phyloP scores from a whole-genome alignment of 1,284 basidiomycete genomes.

The Coniferiporia weirii region DNA sequence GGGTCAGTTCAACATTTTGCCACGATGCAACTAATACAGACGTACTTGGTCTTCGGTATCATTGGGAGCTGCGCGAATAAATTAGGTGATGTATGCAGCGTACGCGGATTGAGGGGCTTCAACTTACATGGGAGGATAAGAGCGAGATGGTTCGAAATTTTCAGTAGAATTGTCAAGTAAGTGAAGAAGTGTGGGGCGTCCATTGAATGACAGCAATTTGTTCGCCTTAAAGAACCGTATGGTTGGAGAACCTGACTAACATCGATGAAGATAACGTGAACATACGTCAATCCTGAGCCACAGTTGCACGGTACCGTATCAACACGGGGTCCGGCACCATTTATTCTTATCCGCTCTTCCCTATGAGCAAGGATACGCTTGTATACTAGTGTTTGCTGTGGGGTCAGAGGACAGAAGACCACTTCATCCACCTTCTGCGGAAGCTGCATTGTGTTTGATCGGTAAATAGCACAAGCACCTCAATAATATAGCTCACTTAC shows the following conservation, averaged over 20 bases:
- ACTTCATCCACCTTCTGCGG: slow-evolving; percentile 80
- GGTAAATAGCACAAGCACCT: neutral
- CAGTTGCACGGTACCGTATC: slow-evolving; percentile 73
- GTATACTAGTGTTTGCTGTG: slow-evolving; percentile 64
- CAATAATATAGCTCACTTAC: slow-evolving; percentile 27
- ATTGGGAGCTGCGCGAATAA: slow-evolving; percentile 40
- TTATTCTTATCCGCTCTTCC: slow-evolving; percentile 40
- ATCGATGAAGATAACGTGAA: slow-evolving; percentile 10
- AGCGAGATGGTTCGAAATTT: slow-evolving; percentile 81
- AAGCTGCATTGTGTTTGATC: slow-evolving; percentile 40
- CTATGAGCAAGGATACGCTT: slow-evolving; percentile 62
- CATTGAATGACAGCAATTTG: slow-evolving; percentile 59
- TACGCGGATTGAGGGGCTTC: neutral
- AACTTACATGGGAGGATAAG: slow-evolving; percentile 67
- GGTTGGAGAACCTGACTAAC: neutral
- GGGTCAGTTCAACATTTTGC: neutral
- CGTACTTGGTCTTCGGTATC: slow-evolving; percentile 61
- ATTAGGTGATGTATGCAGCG: neutral
- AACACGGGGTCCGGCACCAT: slow-evolving; percentile 29
- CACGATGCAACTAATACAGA: neutral
- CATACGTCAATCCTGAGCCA: slow-evolving; percentile 50
- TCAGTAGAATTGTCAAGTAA: slow-evolving; percentile 75
- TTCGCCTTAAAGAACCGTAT: slow-evolving; percentile 41
- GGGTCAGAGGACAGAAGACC: slow-evolving; percentile 82
- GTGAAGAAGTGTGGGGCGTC: slow-evolving; percentile 61